Evolutionary conservation across 352 stramenopile species (phyloP).

Genomic region (Globisporangium viniferum): DNA sequence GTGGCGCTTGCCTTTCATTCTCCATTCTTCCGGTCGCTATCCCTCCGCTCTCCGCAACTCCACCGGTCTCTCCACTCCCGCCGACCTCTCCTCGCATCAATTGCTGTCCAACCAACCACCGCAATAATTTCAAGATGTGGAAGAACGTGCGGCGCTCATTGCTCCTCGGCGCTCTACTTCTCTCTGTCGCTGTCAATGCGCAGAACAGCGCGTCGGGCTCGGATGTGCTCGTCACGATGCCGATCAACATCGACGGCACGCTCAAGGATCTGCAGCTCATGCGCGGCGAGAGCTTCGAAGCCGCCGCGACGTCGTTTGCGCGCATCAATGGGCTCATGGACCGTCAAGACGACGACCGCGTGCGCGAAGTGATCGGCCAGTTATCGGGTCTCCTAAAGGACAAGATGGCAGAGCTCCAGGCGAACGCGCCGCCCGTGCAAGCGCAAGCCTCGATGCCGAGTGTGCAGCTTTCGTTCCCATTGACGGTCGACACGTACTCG

Average conservation of each 20-base stretch:
- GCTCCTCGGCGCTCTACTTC: constrained; percentile 26
- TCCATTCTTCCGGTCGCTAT: background rate
- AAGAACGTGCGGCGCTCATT: constrained; percentile 14
- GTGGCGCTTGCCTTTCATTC: background rate
- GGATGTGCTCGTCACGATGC: constrained; percentile 71
- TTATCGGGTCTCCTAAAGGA: constrained; percentile 66
- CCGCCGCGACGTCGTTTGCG: constrained; percentile 59
- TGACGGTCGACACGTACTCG: constrained; percentile 51
- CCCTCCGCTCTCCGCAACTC: background rate
- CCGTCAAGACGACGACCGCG: constrained; percentile 40
- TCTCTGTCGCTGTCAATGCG: constrained; percentile 10
- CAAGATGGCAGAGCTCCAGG: constrained; percentile 53
- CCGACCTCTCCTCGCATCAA: background rate
- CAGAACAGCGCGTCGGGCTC: constrained; percentile 18
- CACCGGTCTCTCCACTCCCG: background rate
- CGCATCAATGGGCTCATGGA: constrained; percentile 54
- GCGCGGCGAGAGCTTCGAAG: constrained; percentile 62
- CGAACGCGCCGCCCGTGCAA: constrained; percentile 5
- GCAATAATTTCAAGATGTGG: constrained; percentile 14
- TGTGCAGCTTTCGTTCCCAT: constrained; percentile 57
- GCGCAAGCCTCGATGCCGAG: constrained; percentile 20
- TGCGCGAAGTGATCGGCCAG: constrained; percentile 59
- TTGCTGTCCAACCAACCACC: constrained; percentile 13
- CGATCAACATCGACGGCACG: constrained; percentile 59
- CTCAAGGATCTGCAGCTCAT: constrained; percentile 62